phyloP scores from a whole-genome alignment of 108 stramenopile species.

The Skeletonema tropicum region DNA sequence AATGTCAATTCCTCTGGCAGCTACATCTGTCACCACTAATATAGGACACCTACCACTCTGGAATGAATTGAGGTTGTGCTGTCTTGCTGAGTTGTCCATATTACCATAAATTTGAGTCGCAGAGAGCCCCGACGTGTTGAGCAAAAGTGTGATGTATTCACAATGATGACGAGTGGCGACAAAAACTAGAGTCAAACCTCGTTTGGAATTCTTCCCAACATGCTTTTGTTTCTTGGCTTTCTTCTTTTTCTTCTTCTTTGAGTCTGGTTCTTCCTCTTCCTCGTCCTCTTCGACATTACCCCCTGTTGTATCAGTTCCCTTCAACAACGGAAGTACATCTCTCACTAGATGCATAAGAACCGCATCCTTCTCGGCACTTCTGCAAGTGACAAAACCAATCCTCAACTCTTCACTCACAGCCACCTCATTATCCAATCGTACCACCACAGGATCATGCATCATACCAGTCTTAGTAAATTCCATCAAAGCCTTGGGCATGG shows the following conservation, averaged over 20 bases:
- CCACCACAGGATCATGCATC: slow-evolving; percentile 91
- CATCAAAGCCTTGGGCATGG: slow-evolving; percentile 93
- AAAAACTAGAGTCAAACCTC: slow-evolving; percentile 90
- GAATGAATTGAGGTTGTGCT: slow-evolving; percentile 88
- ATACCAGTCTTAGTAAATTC: slow-evolving; percentile 98
- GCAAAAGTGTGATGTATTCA: slow-evolving; percentile 90
- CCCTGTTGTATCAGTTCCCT: slow-evolving; percentile 15
- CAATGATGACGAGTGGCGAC: slow-evolving; percentile 97
- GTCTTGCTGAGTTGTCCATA: slow-evolving; percentile 94
- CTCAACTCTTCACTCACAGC: slow-evolving; percentile 93
- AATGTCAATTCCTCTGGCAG: slow-evolving; percentile 97
- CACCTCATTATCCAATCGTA: slow-evolving; percentile 95
- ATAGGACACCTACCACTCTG: slow-evolving; percentile 76
- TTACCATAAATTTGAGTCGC: slow-evolving; percentile 94
- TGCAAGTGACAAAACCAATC: slow-evolving; percentile 90
- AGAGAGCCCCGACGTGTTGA: slow-evolving; percentile 62
- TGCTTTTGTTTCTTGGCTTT: slow-evolving; percentile 38
- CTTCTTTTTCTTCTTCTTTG: slow-evolving; percentile 27
- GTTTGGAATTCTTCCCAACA: slow-evolving; percentile 49
- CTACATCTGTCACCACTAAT: slow-evolving; percentile 98
- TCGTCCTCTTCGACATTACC: slow-evolving; percentile 22
- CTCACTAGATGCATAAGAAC: slow-evolving; percentile 91
- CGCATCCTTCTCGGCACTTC: slow-evolving; percentile 93
- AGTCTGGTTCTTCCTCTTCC: slow-evolving; percentile 23
- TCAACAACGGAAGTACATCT: slow-evolving; percentile 75